phyloP scores from a whole-genome alignment of 2,329 filamentous ascomycete genomes.

The Fusarium sp. region DNA sequence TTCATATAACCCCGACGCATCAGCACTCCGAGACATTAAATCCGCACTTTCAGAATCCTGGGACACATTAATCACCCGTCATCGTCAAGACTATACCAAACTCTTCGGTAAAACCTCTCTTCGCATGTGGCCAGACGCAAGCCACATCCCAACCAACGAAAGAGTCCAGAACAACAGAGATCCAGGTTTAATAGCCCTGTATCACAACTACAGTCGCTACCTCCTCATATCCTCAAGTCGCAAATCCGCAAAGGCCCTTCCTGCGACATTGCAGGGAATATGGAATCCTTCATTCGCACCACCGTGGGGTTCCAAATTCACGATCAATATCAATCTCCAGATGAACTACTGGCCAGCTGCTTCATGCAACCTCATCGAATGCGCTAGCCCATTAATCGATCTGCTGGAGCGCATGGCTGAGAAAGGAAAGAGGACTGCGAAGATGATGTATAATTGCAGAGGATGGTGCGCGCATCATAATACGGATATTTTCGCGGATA shows the following conservation, averaged over 20 bases:
- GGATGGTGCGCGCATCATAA: conserved; percentile 56
- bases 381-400: conserved; percentile 56
- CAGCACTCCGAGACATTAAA: conserved; percentile 42
- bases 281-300: conserved; percentile 51
- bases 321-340: conserved; percentile 64
- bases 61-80: conserved; percentile 17
- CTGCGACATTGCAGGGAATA: conserved; percentile 52
- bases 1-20: conserved; percentile 25
- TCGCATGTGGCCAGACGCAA: conserved; percentile 38
- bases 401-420: conserved; percentile 40
- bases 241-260: conserved; percentile 41
- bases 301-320: conserved; percentile 62
- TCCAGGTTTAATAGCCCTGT: conserved; percentile 44
- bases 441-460: conserved; percentile 53
- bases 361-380: conserved; percentile 52
- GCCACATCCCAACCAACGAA: conserved; percentile 39
- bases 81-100: conserved; percentile 35
- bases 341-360: conserved; percentile 65
- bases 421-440: conserved; percentile 50
- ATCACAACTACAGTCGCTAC: conserved; percentile 52
- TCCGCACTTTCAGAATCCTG: conserved; percentile 37
- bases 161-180: conserved; percentile 37
- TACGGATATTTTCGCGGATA: conserved; percentile 55
- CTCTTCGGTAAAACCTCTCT: conserved; percentile 35
- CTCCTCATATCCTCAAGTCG: conserved; percentile 47